Percentiles rank a stretch among this genome's conserved stretches.
These are phyloP conservation scores for Yamagishiella unicocca DNA, from an alignment of 139 green algal species.

Conservation along the genomic window DNA sequence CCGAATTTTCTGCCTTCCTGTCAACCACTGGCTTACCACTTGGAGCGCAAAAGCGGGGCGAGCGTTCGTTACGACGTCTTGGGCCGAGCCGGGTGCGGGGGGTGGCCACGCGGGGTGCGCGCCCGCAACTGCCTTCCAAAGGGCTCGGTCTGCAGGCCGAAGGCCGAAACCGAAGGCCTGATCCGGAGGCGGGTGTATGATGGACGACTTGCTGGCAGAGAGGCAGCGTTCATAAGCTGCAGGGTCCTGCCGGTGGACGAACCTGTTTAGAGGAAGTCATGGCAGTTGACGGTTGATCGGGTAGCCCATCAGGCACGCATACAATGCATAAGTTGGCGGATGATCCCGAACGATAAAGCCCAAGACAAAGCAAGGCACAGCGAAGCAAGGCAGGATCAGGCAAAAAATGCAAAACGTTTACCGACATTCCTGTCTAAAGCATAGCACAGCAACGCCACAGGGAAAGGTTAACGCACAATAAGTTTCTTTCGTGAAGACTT, in stretches of 20 bases:
- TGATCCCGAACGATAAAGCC: too few species aligned
- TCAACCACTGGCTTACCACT: neutral
- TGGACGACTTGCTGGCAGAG: neutral
- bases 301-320: too few species aligned
- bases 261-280: too few species aligned
- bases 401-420: neutral
- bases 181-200: neutral
- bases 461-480: too few species aligned
- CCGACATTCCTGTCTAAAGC: neutral
- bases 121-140: neutral
- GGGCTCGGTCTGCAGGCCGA: neutral
- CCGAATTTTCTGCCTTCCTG: neutral
- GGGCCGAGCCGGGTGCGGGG: neutral
- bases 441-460: neutral
- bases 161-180: neutral
- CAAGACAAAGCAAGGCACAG: too few species aligned
- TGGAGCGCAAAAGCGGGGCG: neutral
- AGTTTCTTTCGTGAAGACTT: too few species aligned
- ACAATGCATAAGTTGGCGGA: too few species aligned
- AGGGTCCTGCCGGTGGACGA: slow-evolving; percentile 36
- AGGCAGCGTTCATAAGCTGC: neutral
- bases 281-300: too few species aligned
- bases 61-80: neutral
- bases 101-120: neutral
- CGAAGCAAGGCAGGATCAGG: too few species aligned